Conservation (phyloP, 2,329 filamentous ascomycete species). For the Pleomassaria siparia region DNA sequence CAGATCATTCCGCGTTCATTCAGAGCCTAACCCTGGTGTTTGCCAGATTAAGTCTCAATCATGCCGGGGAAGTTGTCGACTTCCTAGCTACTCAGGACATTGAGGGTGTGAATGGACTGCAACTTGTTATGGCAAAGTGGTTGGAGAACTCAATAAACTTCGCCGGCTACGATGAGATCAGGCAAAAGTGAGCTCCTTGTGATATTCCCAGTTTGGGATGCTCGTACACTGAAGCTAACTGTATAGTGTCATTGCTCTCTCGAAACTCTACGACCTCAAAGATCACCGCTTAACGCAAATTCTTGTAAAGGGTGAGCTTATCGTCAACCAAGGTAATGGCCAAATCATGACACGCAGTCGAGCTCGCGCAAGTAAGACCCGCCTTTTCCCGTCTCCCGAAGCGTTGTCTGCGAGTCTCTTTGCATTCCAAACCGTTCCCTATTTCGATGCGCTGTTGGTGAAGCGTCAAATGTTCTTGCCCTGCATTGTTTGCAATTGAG, state of each 20-base stretch:
- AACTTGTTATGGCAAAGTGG: constrained; percentile 92
- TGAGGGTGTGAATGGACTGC: constrained; percentile 75
- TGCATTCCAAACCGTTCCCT: no score
- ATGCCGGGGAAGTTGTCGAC: constrained; percentile 84
- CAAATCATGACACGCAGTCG: constrained; percentile 93
- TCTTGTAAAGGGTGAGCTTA: constrained; percentile 87
- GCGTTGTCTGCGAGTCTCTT: background rate
- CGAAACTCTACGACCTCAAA: constrained; percentile 85
- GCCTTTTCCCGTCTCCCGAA: background rate
- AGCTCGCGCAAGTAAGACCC: constrained; percentile 70
- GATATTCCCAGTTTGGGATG: background rate
- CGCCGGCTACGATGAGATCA: constrained; percentile 96
- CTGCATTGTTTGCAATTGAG: background rate
- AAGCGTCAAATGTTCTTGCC: background rate
- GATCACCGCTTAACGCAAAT: constrained; percentile 78
- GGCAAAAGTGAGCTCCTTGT: constrained; percentile 74
- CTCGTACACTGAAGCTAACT: constrained; percentile 14
- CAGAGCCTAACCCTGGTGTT: constrained; percentile 96
- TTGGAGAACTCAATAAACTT: constrained; percentile 96
- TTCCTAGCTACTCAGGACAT: constrained; percentile 87
- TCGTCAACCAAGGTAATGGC: constrained; percentile 70
- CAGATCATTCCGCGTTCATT: constrained; percentile 84
- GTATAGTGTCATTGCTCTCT: constrained; percentile 80
- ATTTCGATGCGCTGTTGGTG: background rate
- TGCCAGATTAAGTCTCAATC: constrained; percentile 81